phyloP scores from a whole-genome alignment of 176 grass and related monocot species.

The Hsuehochloa calcarea region DNA sequence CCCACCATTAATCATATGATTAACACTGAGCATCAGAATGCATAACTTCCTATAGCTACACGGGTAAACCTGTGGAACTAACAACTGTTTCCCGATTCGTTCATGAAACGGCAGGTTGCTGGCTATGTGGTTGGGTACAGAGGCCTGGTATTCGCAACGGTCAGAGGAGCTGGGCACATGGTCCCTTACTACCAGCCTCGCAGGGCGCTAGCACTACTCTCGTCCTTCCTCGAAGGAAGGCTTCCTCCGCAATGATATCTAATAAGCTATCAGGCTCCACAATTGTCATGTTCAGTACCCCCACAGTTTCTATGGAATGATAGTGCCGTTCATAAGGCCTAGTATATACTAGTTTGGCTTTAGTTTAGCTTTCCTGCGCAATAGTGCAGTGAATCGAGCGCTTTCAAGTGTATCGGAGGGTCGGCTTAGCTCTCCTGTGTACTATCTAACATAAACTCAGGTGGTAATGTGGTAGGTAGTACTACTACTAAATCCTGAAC shows the following conservation, averaged over 20 bases:
- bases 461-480: neutral
- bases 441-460: constrained; percentile 1
- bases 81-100: neutral
- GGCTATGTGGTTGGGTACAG: constrained; percentile 56
- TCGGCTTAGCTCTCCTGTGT: neutral
- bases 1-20: neutral
- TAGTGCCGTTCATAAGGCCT: neutral
- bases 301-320: neutral
- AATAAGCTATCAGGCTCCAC: neutral
- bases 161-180: constrained; percentile 67
- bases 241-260: constrained; percentile 43
- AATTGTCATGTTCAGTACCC: neutral
- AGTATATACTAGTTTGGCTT: neutral
- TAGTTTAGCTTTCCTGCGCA: constrained; percentile 24
- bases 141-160: constrained; percentile 48
- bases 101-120: constrained; percentile 45
- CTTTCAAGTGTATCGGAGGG: neutral
- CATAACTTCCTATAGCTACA: neutral
- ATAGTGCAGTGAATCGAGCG: neutral
- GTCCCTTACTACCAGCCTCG: constrained; percentile 61
- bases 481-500: neutral
- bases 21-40: constrained; percentile 6
- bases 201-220: constrained; percentile 53
- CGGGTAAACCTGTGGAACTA: constrained; percentile 5
- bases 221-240: constrained; percentile 56